A percentile compares a stretch with the other conserved stretches of the same genome.
phyloP scores from a whole-genome alignment of 177 flowering plant genomes.

The Telopea speciosissima region DNA sequence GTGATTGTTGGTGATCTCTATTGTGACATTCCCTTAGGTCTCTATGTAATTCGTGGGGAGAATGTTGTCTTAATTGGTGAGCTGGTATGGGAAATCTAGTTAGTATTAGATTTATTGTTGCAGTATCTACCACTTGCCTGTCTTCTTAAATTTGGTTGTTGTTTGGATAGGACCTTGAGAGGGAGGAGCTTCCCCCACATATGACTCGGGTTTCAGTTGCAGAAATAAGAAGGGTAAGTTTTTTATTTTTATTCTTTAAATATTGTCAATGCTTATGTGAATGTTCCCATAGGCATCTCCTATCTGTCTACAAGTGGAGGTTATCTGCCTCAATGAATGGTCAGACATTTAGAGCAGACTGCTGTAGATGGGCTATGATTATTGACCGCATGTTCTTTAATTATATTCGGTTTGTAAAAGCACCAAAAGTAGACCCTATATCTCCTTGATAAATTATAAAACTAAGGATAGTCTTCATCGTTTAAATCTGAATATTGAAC shows the following conservation, averaged over 20 bases:
- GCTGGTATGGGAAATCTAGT: constrained; percentile 43
- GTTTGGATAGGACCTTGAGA: constrained; percentile 62
- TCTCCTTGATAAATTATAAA: too few species aligned
- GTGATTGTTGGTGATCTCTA: constrained; percentile 93
- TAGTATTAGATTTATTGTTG: background rate
- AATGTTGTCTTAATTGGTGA: constrained; percentile 97
- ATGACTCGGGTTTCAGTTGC: constrained; percentile 74
- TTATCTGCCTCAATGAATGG: background rate
- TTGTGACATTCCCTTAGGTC: constrained; percentile 87
- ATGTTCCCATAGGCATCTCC: background rate
- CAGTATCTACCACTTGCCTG: constrained; percentile 1
- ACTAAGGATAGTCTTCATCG: too few species aligned
- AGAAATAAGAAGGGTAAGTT: constrained; percentile 86
- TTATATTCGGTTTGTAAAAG: background rate
- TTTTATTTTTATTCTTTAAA: too few species aligned
- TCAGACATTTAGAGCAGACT: background rate
- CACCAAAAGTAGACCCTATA: background rate
- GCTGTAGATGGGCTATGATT: background rate
- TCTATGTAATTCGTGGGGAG: constrained; percentile 94
- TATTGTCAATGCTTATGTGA: background rate
- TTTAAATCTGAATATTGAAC: too few species aligned
- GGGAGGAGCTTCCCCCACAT: constrained; percentile 86
- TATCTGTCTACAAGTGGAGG: background rate
- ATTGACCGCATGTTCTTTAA: background rate
- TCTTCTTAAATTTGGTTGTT: background rate